A percentile compares a stretch with the other conserved stretches of the same genome.
Evolutionary conservation across 2,329 filamentous ascomycete species (phyloP).

Genomic region (Orbilia javanica): DNA sequence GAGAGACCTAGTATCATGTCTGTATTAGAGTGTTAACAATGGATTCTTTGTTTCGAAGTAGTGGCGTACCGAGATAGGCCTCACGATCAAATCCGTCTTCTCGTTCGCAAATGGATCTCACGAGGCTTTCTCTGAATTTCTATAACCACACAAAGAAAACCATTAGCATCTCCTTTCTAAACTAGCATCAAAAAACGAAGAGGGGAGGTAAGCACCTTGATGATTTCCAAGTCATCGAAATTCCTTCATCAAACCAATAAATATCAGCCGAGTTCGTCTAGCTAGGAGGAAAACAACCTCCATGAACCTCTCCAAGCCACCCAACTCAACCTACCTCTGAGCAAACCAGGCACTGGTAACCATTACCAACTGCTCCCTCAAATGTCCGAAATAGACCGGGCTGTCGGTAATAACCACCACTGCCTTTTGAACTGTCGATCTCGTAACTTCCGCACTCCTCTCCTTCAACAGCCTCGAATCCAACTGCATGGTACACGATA

Average conservation of each 20-base stretch:
- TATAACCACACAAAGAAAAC: constrained; percentile 60
- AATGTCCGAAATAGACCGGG: constrained; percentile 83
- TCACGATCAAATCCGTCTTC: constrained; percentile 71
- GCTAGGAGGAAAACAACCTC: constrained; percentile 16
- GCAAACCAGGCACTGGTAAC: constrained; percentile 97
- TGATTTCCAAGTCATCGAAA: constrained; percentile 90
- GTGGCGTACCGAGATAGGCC: constrained; percentile 81
- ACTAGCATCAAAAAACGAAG: not conserved
- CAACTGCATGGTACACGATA: constrained; percentile 93
- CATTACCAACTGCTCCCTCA: constrained; percentile 88
- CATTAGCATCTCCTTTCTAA: constrained; percentile 58
- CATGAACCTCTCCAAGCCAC: constrained; percentile 7
- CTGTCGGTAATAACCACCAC: constrained; percentile 94
- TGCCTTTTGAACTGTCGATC: constrained; percentile 97
- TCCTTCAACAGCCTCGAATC: constrained; percentile 81
- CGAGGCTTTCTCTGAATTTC: constrained; percentile 58
- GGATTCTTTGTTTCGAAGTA: constrained; percentile 12
- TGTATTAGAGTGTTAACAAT: constrained; percentile 55
- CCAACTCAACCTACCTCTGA: constrained; percentile 74
- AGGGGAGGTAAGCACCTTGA: constrained; percentile 70
- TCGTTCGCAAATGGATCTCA: constrained; percentile 55
- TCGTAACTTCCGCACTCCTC: constrained; percentile 88
- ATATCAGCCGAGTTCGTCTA: constrained; percentile 40
- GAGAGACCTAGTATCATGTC: constrained; percentile 71
- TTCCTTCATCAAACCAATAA: constrained; percentile 69